A percentile compares a stretch with the other conserved stretches of the same genome.
phyloP scores from a whole-genome alignment of 495 filamentous ascomycete species.

The Hyphodiscus hymeniophilus region DNA sequence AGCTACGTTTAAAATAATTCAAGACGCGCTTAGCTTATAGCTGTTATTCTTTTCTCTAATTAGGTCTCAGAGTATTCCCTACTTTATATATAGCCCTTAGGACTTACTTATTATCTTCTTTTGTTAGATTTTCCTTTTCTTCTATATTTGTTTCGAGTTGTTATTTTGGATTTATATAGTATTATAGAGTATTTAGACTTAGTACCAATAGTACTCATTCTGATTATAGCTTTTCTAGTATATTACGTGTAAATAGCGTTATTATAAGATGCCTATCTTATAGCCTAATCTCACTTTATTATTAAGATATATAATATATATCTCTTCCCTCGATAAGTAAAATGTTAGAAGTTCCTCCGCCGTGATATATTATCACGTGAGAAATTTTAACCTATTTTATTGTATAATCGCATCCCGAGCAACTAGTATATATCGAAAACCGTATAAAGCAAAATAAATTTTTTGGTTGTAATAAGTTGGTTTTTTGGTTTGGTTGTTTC shows the following conservation, averaged over 20 bases:
- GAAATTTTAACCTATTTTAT: too few species aligned
- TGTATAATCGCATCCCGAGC: too few species aligned
- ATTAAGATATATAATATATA: too few species aligned
- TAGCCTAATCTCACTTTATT: background rate
- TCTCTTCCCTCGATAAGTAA: too few species aligned
- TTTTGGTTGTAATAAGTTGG: too few species aligned
- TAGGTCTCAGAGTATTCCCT: constrained; percentile 11
- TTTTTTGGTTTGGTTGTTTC: too few species aligned
- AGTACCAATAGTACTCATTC: constrained; percentile 7
- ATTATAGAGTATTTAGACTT: constrained; percentile 13
- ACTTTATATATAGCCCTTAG: constrained; percentile 8
- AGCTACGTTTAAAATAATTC: constrained; percentile 15
- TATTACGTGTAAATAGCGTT: too few species aligned
- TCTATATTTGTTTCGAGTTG: constrained; percentile 12
- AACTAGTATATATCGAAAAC: too few species aligned
- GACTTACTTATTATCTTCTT: constrained; percentile 13
- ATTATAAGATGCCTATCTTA: too few species aligned
- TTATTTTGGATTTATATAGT: constrained; percentile 11
- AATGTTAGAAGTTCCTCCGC: too few species aligned
- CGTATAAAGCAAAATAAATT: too few species aligned
- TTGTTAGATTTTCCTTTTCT: constrained; percentile 14
- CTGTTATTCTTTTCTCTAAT: constrained; percentile 14
- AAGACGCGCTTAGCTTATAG: constrained; percentile 13
- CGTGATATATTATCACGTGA: too few species aligned
- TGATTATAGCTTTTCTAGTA: background rate